Evolutionary conservation across 1,139 yeast genomes (phyloP).

Genomic region (Blastobotrys serpentis): DNA sequence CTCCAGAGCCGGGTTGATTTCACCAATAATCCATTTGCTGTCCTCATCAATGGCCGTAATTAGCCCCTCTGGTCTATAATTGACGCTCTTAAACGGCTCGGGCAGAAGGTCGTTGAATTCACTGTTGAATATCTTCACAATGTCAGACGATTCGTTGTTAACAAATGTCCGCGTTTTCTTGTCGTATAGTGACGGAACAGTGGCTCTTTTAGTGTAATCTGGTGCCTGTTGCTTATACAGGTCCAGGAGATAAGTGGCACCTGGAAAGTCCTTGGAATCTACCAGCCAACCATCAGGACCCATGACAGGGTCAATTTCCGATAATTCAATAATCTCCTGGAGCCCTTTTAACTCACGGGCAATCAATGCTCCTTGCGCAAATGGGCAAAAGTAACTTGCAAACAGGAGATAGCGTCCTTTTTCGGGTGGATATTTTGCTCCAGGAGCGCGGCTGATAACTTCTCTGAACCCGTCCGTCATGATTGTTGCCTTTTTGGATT

Average conservation of each 20-base stretch:
- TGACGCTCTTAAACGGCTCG: not conserved
- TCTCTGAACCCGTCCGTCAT: not conserved
- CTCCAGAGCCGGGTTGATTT: not conserved
- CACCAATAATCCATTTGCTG: not conserved
- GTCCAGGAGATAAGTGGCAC: conserved; percentile 59
- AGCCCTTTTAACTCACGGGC: conserved; percentile 75
- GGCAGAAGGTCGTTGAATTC: conserved; percentile 56
- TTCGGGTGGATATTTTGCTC: conserved; percentile 68
- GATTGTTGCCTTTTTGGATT: too few relatives aligned
- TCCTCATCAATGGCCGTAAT: not conserved
- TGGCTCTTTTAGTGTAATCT: conserved; percentile 72
- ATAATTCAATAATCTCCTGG: conserved; percentile 61
- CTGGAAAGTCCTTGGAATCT: conserved; percentile 36
- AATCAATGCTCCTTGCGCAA: conserved; percentile 88
- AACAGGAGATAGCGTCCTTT: conserved; percentile 80
- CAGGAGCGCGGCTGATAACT: conserved; percentile 33
- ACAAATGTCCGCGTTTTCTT: conserved; percentile 77
- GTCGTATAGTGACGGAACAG: conserved; percentile 95
- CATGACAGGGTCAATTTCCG: conserved; percentile 52
- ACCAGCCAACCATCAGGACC: not conserved
- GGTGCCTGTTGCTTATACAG: conserved; percentile 74
- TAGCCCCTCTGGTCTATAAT: conserved; percentile 50
- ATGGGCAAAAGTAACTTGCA: conserved; percentile 87
- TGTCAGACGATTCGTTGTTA: conserved; percentile 85
- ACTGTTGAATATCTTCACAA: conserved; percentile 75